Base-by-base conservation (phyloP, 345 rosid genomes). In the Cardamine resedifolia region DNA sequence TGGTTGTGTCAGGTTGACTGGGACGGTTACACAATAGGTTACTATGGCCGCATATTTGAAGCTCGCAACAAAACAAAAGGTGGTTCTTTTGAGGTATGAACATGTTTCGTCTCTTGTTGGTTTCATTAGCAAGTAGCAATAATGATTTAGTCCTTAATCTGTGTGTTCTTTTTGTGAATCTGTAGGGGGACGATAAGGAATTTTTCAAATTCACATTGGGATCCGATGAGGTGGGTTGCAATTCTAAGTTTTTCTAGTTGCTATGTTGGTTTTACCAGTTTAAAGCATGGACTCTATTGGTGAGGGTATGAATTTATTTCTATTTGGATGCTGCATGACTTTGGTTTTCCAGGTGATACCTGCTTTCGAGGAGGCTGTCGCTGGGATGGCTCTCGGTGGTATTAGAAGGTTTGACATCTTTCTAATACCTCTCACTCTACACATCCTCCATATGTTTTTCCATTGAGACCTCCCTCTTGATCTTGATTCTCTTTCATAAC, bases 21-120 rank as follows among this genome's bases (percentile, higher is more conserved):
- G 98, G 98, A 89, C 52, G 98, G 97, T 28, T 93, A 87, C 83
- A 89, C 98, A 57, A 93, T 93, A 65, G 98, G 98, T 49, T 93
- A 93, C 82, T 90, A 93, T 77, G 98, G 98, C 57, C 98, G 98
- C 68, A 93, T 93, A 63, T 93, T 93, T 83, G 98, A 93, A 88
- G 98, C 98, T 78, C 92, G 98, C 75, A 93, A 93, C 82, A 93
- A 86, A 83, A 87, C 96, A 48, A 90, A 90, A 78, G 98, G 98
- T 0, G 96, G 98, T 76, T 90, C 97, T 34, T 94, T 94, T 86
- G 92, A 83, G 96, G 98, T 90, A 74, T 56, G 51, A 19, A 48
- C 53, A 10, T 3, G n/a, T 27, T 56, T 58, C 0, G 9, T 10
- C 33, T 63, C 36, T 10, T 57, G 20, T 66, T 26, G 11, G 21